Evolutionary conservation across 805 yeast genomes (phyloP).

Genomic region (Wickerhamiella brachini): DNA sequence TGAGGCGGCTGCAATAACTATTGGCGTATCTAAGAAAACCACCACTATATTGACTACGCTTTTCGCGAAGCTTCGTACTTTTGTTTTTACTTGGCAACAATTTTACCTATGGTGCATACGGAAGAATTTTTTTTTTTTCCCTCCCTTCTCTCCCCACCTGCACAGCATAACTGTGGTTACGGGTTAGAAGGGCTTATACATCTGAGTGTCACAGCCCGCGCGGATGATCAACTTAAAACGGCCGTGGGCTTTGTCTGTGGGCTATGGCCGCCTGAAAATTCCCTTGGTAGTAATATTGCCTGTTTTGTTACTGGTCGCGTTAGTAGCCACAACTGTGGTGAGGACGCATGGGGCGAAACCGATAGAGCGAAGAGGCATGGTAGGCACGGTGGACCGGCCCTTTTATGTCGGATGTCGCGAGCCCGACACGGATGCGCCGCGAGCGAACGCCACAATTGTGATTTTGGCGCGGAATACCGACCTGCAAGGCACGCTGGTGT

Average conservation of each 20-base stretch:
- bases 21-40: too few species aligned
- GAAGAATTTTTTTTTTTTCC: not conserved
- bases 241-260: not conserved
- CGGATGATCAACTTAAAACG: not conserved
- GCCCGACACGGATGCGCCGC: conserved; percentile 19
- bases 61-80: too few species aligned
- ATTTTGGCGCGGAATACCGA: conserved; percentile 75
- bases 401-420: conserved; percentile 9
- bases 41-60: too few species aligned
- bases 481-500: conserved; percentile 55
- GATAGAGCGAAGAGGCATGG: not conserved
- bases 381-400: conserved; percentile 6
- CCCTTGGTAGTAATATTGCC: not conserved
- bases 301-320: not conserved
- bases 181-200: not conserved
- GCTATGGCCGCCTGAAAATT: not conserved
- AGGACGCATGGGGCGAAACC: not conserved
- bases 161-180: not conserved
- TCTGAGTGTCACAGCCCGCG: not conserved
- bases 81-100: too few species aligned
- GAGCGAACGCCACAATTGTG: conserved; percentile 76
- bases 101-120: not conserved
- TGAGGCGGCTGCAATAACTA: too few species aligned
- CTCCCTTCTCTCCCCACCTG: not conserved
- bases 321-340: not conserved